Evolutionary conservation across 1,284 basidiomycete genomes (phyloP).

Genomic region (Naganishia cerealis): DNA sequence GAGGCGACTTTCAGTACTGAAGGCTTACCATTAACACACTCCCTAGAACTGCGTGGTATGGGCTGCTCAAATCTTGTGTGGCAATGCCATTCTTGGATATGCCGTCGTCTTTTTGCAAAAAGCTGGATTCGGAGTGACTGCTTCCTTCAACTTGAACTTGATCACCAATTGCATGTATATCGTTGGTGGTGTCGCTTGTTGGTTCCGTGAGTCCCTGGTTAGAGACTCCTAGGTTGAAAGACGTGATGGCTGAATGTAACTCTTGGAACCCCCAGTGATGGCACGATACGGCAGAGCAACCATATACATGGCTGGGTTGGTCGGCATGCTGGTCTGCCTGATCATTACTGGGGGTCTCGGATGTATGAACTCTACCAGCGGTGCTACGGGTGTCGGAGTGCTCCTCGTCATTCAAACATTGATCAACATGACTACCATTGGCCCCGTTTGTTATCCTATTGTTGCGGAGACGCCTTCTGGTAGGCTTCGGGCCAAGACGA

Average conservation of each 20-base stretch:
- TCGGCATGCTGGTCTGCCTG: slow-evolving; percentile 51
- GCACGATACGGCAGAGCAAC: slow-evolving; percentile 50
- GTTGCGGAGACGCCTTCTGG: slow-evolving; percentile 55
- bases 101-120: slow-evolving; percentile 47
- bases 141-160: slow-evolving; percentile 53
- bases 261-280: slow-evolving; percentile 37
- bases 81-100: slow-evolving; percentile 38
- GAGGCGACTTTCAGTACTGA: neutral
- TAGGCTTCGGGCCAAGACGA: slow-evolving; percentile 56
- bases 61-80: slow-evolving; percentile 42
- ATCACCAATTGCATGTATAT: slow-evolving; percentile 48
- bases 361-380: slow-evolving; percentile 35
- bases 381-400: slow-evolving; percentile 41
- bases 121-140: slow-evolving; percentile 50
- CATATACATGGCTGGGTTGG: slow-evolving; percentile 55
- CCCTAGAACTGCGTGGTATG: slow-evolving; percentile 40
- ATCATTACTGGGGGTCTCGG: slow-evolving; percentile 54
- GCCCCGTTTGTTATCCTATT: slow-evolving; percentile 48
- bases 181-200: slow-evolving; percentile 52
- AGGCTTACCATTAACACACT: slow-evolving; percentile 12
- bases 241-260: neutral
- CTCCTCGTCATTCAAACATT: slow-evolving; percentile 45
- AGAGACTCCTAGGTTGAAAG: neutral
- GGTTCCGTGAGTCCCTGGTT: slow-evolving; percentile 42
- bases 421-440: slow-evolving; percentile 41